phyloP scores from a whole-genome alignment of 345 rosid genomes.

The Odontarrhena argentea region DNA sequence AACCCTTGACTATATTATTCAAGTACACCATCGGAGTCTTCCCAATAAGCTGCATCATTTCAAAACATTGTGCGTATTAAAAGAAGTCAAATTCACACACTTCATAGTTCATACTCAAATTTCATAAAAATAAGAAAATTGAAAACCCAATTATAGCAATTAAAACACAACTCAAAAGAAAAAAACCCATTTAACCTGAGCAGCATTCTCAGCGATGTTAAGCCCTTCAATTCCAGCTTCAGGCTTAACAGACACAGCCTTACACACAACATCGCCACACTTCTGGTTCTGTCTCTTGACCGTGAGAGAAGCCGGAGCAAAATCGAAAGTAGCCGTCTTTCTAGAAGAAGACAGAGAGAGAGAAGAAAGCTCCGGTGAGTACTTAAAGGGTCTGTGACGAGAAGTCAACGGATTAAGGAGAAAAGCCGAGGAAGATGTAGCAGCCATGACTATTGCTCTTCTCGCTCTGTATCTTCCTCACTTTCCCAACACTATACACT shows the following conservation, averaged over 20 bases:
- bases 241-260: constrained; percentile 58
- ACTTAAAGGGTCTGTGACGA: constrained; percentile 28
- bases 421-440: constrained; percentile 51
- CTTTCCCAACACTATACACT: constrained; percentile 19
- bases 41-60: constrained; percentile 69
- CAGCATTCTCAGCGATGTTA: constrained; percentile 86
- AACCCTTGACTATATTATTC: constrained; percentile 79
- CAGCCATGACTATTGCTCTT: constrained; percentile 37
- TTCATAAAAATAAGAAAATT: constrained; percentile 3
- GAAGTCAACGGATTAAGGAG: constrained; percentile 50
- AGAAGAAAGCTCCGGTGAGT: constrained; percentile 30
- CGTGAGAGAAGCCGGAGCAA: constrained; percentile 20
- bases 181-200: constrained; percentile 55
- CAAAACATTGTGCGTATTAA: neutral
- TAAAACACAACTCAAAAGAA: neutral
- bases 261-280: constrained; percentile 52
- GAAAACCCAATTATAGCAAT: constrained; percentile 23
- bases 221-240: constrained; percentile 57
- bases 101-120: neutral
- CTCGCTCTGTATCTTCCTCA: constrained; percentile 23
- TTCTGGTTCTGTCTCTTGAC: constrained; percentile 41
- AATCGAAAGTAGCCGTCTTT: constrained; percentile 27
- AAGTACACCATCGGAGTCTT: constrained; percentile 97
- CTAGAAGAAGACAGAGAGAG: constrained; percentile 41
- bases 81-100: constrained; percentile 19